Evolutionary conservation across 2,329 filamentous ascomycete genomes (phyloP).

Genomic region (Ambrosiella beaveri): DNA sequence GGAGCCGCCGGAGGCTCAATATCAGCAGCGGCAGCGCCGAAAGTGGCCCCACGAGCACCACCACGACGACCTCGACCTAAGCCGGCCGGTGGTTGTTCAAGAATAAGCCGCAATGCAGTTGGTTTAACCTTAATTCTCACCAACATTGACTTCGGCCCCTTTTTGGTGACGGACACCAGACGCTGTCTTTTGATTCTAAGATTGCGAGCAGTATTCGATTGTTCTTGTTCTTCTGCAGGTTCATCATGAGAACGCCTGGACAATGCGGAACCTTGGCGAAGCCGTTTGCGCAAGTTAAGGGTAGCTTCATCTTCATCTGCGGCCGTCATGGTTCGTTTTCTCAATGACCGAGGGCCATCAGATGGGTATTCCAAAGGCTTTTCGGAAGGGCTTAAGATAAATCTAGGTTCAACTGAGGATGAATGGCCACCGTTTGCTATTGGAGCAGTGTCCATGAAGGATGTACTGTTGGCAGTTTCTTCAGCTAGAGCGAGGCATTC

Average conservation of each 20-base stretch:
- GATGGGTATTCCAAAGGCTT: background rate
- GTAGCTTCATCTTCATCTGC: slow-evolving; percentile 11
- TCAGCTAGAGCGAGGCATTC: slow-evolving; percentile 25
- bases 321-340: slow-evolving; percentile 11
- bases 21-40: slow-evolving; percentile 1
- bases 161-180: slow-evolving; percentile 5
- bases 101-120: slow-evolving; percentile 40
- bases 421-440: background rate
- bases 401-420: background rate
- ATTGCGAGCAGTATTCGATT: slow-evolving; percentile 2
- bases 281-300: slow-evolving; percentile 6
- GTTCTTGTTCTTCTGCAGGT: slow-evolving; percentile 19
- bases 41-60: slow-evolving; percentile 1
- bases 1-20: slow-evolving; percentile 31
- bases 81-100: slow-evolving; percentile 18
- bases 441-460: background rate
- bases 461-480: slow-evolving; percentile 1
- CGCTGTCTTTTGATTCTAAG: slow-evolving; percentile 7
- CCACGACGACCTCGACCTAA: slow-evolving; percentile 5
- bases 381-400: background rate
- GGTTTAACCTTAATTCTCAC: slow-evolving; percentile 42
- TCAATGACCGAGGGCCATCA: slow-evolving; percentile 5
- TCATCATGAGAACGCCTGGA: slow-evolving; percentile 17
- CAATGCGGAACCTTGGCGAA: slow-evolving; percentile 9
- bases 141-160: slow-evolving; percentile 28